Evolutionary conservation across 139 green algal genomes (phyloP).

Genomic region (Closterium sp.): DNA sequence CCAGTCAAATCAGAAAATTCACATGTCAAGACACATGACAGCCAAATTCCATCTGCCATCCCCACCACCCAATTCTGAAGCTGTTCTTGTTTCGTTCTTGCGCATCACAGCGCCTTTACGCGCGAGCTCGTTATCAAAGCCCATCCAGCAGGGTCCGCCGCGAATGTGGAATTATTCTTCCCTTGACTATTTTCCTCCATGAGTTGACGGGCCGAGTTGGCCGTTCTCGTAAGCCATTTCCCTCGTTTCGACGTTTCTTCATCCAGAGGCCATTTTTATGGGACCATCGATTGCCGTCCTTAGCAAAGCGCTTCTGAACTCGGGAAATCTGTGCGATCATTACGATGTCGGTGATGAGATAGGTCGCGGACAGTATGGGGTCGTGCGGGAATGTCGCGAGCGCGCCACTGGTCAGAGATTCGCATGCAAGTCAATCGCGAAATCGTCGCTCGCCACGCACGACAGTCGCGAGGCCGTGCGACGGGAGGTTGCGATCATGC

Average conservation of each 20-base stretch:
- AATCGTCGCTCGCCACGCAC: background rate
- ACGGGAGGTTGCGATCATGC: conserved; percentile 34
- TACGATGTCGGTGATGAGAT: background rate
- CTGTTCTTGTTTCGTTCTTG: background rate
- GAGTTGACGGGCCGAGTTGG: background rate
- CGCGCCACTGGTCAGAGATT: conserved; percentile 13
- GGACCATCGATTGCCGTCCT: background rate
- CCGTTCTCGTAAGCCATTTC: background rate
- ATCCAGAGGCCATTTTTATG: background rate
- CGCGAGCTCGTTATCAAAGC: background rate
- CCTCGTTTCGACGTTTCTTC: background rate
- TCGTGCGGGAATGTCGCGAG: conserved; percentile 12
- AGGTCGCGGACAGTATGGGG: conserved; percentile 3
- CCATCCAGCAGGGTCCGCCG: background rate
- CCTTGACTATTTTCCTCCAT: too few species aligned
- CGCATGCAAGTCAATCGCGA: conserved; percentile 33
- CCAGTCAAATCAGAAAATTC: background rate
- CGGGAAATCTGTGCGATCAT: background rate
- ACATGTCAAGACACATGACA: background rate
- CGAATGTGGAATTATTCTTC: too few species aligned
- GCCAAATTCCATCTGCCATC: background rate
- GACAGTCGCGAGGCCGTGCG: conserved; percentile 19
- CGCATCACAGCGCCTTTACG: background rate
- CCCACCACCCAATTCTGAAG: background rate
- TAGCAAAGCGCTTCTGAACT: background rate